A percentile compares a stretch with the other conserved stretches of the same genome.
Evolutionary conservation across 345 rosid genomes (phyloP).

Genomic region (Cardamine occulta): DNA sequence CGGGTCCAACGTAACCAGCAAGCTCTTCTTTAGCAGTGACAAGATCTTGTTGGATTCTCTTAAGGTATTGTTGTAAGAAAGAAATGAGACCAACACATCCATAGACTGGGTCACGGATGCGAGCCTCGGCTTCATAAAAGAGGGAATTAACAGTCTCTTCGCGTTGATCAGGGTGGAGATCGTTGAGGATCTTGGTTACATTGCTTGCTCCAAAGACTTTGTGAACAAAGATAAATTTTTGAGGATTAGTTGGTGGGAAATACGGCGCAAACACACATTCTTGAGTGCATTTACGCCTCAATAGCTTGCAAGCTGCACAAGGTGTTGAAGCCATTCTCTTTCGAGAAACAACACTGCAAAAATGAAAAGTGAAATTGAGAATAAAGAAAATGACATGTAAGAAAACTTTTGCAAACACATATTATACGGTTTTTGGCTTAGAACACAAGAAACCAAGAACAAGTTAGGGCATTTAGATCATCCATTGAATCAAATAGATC

Average conservation of each 20-base stretch:
- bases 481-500: neutral
- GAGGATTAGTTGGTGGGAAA: constrained; percentile 79
- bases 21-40: constrained; percentile 63
- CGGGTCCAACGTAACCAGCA: constrained; percentile 53
- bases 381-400: neutral
- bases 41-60: constrained; percentile 57
- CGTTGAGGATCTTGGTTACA: constrained; percentile 72
- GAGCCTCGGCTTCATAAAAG: constrained; percentile 78
- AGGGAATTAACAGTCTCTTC: constrained; percentile 85
- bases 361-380: neutral
- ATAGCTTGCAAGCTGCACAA: constrained; percentile 85
- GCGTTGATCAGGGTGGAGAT: constrained; percentile 54
- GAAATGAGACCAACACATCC: constrained; percentile 83
- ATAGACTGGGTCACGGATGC: constrained; percentile 83
- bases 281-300: constrained; percentile 72
- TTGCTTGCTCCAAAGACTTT: constrained; percentile 77
- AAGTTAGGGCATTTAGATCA: neutral
- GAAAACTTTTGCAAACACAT: neutral
- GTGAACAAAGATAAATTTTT: constrained; percentile 63
- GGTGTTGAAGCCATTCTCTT: constrained; percentile 69
- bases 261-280: constrained; percentile 87
- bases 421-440: neutral
- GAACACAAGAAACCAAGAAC: constrained; percentile 14
- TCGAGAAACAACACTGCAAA: neutral
- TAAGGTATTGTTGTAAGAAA: constrained; percentile 64